These are phyloP conservation scores for Phytophthora fragariae DNA, from an alignment of 352 stramenopile genomes.

Conservation along the genomic window DNA sequence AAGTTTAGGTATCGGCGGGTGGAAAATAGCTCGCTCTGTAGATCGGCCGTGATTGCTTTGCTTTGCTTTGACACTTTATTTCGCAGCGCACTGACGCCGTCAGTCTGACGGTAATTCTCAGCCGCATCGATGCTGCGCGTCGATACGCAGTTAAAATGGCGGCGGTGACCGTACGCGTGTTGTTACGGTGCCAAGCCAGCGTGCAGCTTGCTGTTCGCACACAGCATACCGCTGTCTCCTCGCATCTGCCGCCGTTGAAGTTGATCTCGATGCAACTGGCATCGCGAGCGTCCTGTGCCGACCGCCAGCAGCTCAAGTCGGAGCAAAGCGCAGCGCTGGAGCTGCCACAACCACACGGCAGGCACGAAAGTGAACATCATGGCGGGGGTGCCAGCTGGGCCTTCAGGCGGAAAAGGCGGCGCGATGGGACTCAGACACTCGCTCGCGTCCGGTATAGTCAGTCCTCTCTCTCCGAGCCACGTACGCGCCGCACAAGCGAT, in stretches of 20 bases:
- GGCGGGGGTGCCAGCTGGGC: constrained; percentile 21
- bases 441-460: constrained; percentile 29
- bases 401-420: constrained; percentile 34
- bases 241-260: neutral
- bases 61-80: no score
- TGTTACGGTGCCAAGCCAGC: no score
- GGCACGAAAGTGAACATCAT: constrained; percentile 27
- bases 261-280: neutral
- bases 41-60: no score
- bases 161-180: no score
- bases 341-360: constrained; percentile 32
- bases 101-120: no score
- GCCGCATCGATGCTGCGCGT: no score
- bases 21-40: no score
- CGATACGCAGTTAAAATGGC: no score
- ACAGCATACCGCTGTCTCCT: neutral
- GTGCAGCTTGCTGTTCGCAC: neutral
- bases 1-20: no score
- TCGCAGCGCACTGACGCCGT: no score
- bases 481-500: constrained; percentile 33
- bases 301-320: neutral
- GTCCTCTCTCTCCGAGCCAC: constrained; percentile 21
- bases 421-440: constrained; percentile 20
- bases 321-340: constrained; percentile 5
- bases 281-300: neutral